Evolutionary conservation across 1,139 yeast species (phyloP), one percentile per base, ranked within the genome.

Genomic region (Lodderomyces oxycetoniae): DNA sequence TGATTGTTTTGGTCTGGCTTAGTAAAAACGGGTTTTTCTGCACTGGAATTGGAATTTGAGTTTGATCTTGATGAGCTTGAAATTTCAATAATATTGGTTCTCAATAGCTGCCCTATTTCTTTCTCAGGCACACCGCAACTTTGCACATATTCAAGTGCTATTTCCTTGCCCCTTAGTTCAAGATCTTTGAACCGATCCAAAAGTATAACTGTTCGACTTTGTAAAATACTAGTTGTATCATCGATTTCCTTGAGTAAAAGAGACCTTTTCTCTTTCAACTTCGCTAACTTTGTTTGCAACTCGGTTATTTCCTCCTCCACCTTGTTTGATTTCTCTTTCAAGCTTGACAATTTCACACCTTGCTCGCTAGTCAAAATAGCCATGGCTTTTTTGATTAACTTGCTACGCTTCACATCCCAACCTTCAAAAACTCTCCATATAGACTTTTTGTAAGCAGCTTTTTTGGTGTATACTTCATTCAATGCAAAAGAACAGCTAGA

Each of bases 141-240:
- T 17, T 43, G 42, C 9, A 66, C 42, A 32, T 53, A 50, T 10
- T 50, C 49, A 2, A 43, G 28, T 2, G 65, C 59, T 1, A 71
- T 66, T 3, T 48, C 48, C 31, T 46, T 49, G 10, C 77, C 79
- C 21, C 56, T 50, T 1, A 32, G 41, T 35, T 74, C 79, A 22
- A 73, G 55, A 7, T 50, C 54, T 20, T 59, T 56, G 30, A 72
- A 61, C 9, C 64, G 52, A 26, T 64, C 67, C 4, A 71, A 63
- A 41, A 63, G 70, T 28, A 61, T 56, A 0, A 76, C 63, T 0
- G 76, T 55, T 36, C 63, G 59, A 42, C 79, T 73, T 39, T 75
- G 79, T 28, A 75, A 57, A 3, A 73, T 66, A n/a, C 78, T 72
- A 43, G 72, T 68, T 0, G 83, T 70, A 26, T 64, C 65, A 11